Evolutionary conservation across 805 yeast species (phyloP), one percentile per base, ranked within the genome.

Genomic region (Starmerella asiatica): DNA sequence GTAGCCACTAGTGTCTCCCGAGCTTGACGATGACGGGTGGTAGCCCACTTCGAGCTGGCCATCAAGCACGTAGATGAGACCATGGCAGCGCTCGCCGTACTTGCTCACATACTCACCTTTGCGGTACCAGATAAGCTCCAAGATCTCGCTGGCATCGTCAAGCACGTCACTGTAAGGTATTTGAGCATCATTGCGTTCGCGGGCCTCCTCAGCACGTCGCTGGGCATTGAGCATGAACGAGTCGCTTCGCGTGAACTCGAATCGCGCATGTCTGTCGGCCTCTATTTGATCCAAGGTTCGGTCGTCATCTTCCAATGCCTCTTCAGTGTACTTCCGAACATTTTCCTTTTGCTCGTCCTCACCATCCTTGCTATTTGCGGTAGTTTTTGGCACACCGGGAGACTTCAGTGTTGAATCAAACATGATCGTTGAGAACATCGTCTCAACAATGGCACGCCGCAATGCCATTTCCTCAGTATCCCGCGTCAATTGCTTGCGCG

Each of bases 61-160:
- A 40, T 78, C 79, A 36, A 88, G 71, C 4, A 88, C 76, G 53
- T 79, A 88, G 54, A 67, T 83, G 11, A 88, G 56, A 0, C 97
- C 98, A 1, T 76, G 72, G 34, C 77, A 73, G 36, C 69, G 67
- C 12, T 75, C 70, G 36, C 78, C 74, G 45, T 80, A 81, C 39
- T 73, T 68, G 9, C 80, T 72, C 1, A 88, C 50, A 1, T 65
- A 64, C 1, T 75, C 56, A 4, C 75, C 81, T 23, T 75, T 66
- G 11, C 68, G 61, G 43, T 67, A 64, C 46, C 62, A 68, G 43
- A 70, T 61, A 7, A 86, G 61, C 38, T 76, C 75, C 27, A 88
- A 56, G 6, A 63, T 65, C 29, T 72, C 68, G 1, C 83, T 69
- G 48, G 56, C 55, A 14, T 43, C 45, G 6, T 45, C 40, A 2